These are phyloP conservation scores for Vitis hybrid DNA, from an alignment of 177 flowering plant genomes.

Conservation along the genomic window DNA sequence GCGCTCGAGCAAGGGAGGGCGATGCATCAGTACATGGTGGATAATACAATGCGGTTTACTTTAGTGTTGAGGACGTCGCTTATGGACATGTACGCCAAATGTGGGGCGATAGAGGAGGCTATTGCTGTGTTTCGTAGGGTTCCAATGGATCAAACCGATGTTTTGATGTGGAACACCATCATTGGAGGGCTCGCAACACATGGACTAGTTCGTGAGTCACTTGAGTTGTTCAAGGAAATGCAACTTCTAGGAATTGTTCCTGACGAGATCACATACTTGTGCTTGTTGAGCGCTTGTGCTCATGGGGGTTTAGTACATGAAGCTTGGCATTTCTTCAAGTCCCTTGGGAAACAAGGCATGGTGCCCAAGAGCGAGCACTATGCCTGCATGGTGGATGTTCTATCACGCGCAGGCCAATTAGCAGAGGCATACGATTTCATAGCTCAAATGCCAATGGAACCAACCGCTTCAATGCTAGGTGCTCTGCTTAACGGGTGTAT, in stretches of 20 bases:
- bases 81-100: slow-evolving; percentile 56
- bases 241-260: slow-evolving; percentile 25
- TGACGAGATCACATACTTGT: slow-evolving; percentile 50
- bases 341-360: slow-evolving; percentile 27
- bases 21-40: slow-evolving; percentile 36
- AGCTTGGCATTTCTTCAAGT: slow-evolving; percentile 38
- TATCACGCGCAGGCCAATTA: slow-evolving; percentile 36
- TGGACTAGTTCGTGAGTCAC: slow-evolving; percentile 34
- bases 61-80: slow-evolving; percentile 36
- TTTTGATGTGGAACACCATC: slow-evolving; percentile 47
- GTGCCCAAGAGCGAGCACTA: slow-evolving; percentile 44
- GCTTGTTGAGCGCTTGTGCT: slow-evolving; percentile 49
- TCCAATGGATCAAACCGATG: slow-evolving; percentile 24
- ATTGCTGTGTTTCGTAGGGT: slow-evolving; percentile 28
- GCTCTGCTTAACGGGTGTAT: slow-evolving; percentile 47
- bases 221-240: slow-evolving; percentile 40
- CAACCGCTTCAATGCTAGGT: slow-evolving; percentile 45
- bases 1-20: slow-evolving; percentile 37
- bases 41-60: slow-evolving; percentile 32
- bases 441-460: slow-evolving; percentile 35
- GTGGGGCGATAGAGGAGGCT: slow-evolving; percentile 51
- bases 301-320: slow-evolving; percentile 47
- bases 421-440: slow-evolving; percentile 38
- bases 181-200: slow-evolving; percentile 53
- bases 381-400: slow-evolving; percentile 48